phyloP scores from a whole-genome alignment of 2,329 filamentous ascomycete species.

The Sclerotinia spermophila region DNA sequence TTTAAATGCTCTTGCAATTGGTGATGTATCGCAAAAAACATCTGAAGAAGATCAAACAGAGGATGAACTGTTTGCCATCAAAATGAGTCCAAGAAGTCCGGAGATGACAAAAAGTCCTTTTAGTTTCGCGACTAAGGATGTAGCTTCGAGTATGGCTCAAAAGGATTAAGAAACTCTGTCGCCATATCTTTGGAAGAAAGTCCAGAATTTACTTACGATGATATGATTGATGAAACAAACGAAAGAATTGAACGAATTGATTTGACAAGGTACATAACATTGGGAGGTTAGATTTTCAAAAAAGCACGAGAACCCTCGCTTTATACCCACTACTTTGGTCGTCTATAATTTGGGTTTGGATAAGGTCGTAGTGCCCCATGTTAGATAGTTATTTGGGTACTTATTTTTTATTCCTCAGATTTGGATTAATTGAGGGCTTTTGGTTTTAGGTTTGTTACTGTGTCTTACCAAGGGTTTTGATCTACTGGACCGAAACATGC shows the following conservation, averaged over 20 bases:
- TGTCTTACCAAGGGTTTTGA: neutral
- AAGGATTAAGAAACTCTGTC: neutral
- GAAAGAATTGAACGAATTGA: conserved; percentile 1
- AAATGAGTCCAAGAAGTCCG: conserved; percentile 79
- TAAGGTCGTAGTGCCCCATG: neutral
- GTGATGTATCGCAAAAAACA: conserved; percentile 33
- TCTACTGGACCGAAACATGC: neutral
- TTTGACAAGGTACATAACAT: neutral
- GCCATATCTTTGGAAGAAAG: neutral
- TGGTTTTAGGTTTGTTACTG: neutral
- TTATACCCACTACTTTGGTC: conserved; percentile 10
- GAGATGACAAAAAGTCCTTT: conserved; percentile 86
- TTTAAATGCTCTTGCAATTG: conserved; percentile 40
- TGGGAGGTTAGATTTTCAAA: conserved; percentile 10
- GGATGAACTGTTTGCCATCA: conserved; percentile 83
- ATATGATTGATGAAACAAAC: conserved; percentile 12
- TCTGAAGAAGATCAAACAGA: conserved; percentile 52
- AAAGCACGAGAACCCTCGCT: conserved; percentile 4
- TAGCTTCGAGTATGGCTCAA: conserved; percentile 31
- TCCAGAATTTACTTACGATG: neutral
- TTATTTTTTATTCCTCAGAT: neutral
- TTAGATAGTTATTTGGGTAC: conserved; percentile 14
- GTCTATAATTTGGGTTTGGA: neutral
- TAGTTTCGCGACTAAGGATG: conserved; percentile 43
- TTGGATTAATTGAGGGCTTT: neutral